Base-by-base conservation (phyloP, 2,329 filamentous ascomycete species). In the Alternaria metachromatica region DNA sequence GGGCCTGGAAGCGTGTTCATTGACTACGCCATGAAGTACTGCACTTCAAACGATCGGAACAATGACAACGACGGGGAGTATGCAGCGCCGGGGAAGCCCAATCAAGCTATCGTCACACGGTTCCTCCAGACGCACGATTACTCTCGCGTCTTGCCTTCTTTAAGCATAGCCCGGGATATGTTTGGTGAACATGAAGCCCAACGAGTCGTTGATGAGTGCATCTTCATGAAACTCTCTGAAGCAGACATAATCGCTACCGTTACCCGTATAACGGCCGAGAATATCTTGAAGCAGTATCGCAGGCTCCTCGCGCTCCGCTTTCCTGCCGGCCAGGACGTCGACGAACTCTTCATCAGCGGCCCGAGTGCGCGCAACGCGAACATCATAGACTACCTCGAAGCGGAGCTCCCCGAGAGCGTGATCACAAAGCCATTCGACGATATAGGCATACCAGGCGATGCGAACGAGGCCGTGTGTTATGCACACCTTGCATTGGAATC, bases 401-500 rank as follows among this genome's bases (percentile, higher is more conserved):
- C 58, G 74, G 58, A 76, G 81, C 63, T 86, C 83, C 67, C 86
- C 83, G 13, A 78, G 81, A 41, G 83, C 83, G 3, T 81, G 78
- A 85, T 89, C 48, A 77, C 83, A 3, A 68, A 62, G 57, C 86
- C 87, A 82, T 79, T 89, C 7, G 86, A 89, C 66, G 86, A 86
- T 51, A 86, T 86, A 3, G 87, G 87, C 5, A 83, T 89, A 53
- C 85, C 86, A 0, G 84, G 78, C 1, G 84, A 83, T 33, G 87
- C 87, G 3, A 89, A 89, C 74, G 87, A 89, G 72, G 86, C 87
- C 6, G 81, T 87, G 55, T 87, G 84, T 1, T 88, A 89, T 71
- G 87, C 88, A 5, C 87, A 86, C 83, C 86, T 88, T 75, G 87
- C 84, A 3, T 86, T 89, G 83, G 87, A 89, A 72, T 85, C 86